A percentile compares a stretch with the other conserved stretches of the same genome.
Evolutionary conservation across 345 rosid species (phyloP).

Genomic region (Heritiera littoralis): DNA sequence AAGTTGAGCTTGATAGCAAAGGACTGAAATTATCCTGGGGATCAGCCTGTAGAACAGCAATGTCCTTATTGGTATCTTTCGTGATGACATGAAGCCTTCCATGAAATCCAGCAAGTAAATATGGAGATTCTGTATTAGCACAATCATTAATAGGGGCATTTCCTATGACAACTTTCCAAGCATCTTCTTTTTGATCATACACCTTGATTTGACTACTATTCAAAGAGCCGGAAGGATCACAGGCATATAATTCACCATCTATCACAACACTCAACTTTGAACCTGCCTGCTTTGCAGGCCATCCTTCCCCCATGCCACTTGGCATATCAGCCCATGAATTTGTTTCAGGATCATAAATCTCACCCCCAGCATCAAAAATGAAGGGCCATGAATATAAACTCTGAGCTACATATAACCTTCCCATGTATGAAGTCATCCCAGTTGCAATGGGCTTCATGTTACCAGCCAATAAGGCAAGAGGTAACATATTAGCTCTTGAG

Average conservation of each 20-base stretch:
- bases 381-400: constrained; percentile 93
- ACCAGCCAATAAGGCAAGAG: constrained; percentile 75
- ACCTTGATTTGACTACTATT: constrained; percentile 72
- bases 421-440: constrained; percentile 87
- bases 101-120: constrained; percentile 77
- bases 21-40: constrained; percentile 20
- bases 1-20: constrained; percentile 14
- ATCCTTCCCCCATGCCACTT: constrained; percentile 89
- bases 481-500: constrained; percentile 67
- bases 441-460: constrained; percentile 85
- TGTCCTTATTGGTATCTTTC: constrained; percentile 51
- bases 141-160: constrained; percentile 64
- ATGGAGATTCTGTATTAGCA: constrained; percentile 72
- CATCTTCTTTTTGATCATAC: constrained; percentile 73
- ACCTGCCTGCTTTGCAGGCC: constrained; percentile 91
- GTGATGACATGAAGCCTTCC: constrained; percentile 86
- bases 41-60: constrained; percentile 62
- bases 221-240: constrained; percentile 72
- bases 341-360: constrained; percentile 73
- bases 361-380: constrained; percentile 90
- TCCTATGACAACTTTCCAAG: constrained; percentile 78
- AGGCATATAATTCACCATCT: constrained; percentile 69
- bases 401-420: constrained; percentile 80
- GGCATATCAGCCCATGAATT: constrained; percentile 90
- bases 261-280: constrained; percentile 76